These are phyloP conservation scores for Gastrodia elata DNA, from an alignment of 106 monocot species.

Conservation along the genomic window DNA sequence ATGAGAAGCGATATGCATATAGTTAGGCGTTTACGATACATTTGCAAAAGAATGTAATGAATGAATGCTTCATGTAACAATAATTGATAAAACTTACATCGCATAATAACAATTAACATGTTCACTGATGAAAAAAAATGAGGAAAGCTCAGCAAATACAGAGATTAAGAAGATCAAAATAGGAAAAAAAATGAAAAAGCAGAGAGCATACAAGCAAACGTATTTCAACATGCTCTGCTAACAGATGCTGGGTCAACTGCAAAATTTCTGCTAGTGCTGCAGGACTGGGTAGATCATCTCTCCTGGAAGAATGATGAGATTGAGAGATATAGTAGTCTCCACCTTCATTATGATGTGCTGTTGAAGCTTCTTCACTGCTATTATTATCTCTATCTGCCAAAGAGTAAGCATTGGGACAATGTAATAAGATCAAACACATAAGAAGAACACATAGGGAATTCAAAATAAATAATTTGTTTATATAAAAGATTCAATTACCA, in stretches of 20 bases:
- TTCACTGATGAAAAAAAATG: not conserved
- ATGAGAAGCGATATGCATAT: not conserved
- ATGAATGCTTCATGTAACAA: not conserved
- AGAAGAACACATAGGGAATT: not conserved
- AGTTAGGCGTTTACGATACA: not conserved
- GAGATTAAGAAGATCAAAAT: not conserved
- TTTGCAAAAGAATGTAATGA: not conserved
- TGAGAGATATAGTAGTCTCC: constrained; percentile 10
- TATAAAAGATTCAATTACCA: constrained; percentile 19
- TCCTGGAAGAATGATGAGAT: constrained; percentile 20
- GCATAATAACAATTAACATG: not conserved
- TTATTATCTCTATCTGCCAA: constrained; percentile 12
- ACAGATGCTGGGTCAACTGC: constrained; percentile 37
- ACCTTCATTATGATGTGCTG: constrained; percentile 6
- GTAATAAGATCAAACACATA: not conserved
- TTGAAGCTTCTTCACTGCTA: constrained; percentile 10
- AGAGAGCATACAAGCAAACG: constrained; percentile 31
- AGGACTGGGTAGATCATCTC: constrained; percentile 45
- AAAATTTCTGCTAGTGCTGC: constrained; percentile 48
- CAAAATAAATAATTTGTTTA: not conserved
- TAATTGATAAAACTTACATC: not conserved
- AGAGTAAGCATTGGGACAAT: constrained; percentile 2
- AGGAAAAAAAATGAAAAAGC: not conserved
- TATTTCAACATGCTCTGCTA: constrained; percentile 39
- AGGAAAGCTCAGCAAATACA: not conserved